Evolutionary conservation across 768 basidiomycete genomes (phyloP), one percentile per base, ranked within the genome.

Genomic region (Imleria badia): DNA sequence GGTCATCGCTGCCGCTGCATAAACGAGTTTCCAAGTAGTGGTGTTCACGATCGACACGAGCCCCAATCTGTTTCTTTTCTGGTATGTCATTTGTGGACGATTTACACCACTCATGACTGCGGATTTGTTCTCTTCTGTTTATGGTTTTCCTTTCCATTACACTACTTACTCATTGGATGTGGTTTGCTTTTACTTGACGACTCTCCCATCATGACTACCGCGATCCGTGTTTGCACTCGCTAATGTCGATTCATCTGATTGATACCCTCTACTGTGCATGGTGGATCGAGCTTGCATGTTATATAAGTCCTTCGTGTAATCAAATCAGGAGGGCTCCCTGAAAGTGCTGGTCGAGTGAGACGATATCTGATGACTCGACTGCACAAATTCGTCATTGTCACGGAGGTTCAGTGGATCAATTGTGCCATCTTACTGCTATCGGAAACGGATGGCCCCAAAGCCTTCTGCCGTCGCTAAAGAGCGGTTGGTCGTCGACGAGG

Each of bases 1-100:
- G 47, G 83, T 85, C 55, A 87, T 93, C 55, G 84, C 87, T 55
- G 90, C 91, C 45, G 76, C 91, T 36, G 91, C 91, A 77, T 94
- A 83, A 85, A 69, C 59, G 55, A 51, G 44, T 26, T 19, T 20
- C 3, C 1, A 14, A 50, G 49, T 59, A 58, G 69, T 19, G 51
- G 53, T 58, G 67, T 61, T 67, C 69, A 71, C 66, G 78, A 73
- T 82, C 71, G 81, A 80, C 77, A 75, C 61, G 74, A 76, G 60
- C 60, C 63, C 57, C 56, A 61, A 59, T 78, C 62, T 74, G 73
- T 55, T 60, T 64, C 60, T 60, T 58, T 50, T 50, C 63, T 64
- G 55, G 74, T 70, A 73, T 73, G 69, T 70, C 69, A 60, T 74
- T 67, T 67, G 65, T 71, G 67, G 72, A 66, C 61, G 56, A 57